A percentile compares a stretch with the other conserved stretches of the same genome.
phyloP scores from a whole-genome alignment of 805 yeast species.

The Candida xyloterini region DNA sequence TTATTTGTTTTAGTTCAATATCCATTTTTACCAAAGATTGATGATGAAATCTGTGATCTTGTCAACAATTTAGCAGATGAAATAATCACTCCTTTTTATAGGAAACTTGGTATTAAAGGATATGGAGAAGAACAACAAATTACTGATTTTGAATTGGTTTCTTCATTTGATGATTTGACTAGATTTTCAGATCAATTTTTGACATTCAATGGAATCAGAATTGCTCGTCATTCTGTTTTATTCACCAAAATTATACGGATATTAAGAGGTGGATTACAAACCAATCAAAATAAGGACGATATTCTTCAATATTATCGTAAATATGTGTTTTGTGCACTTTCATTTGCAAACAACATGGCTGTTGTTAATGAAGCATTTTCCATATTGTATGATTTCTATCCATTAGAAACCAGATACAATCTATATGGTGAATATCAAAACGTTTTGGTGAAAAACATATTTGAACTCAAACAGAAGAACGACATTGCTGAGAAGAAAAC shows the following conservation, averaged over 20 bases:
- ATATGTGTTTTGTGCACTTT: conserved; percentile 61
- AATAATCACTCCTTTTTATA: conserved; percentile 49
- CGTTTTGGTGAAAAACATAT: conserved; percentile 52
- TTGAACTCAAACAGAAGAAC: conserved; percentile 55
- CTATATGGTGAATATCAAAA: conserved; percentile 76
- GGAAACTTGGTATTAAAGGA: conserved; percentile 1
- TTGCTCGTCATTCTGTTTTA: conserved; percentile 47
- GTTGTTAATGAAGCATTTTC: conserved; percentile 58
- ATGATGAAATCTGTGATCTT: conserved; percentile 44
- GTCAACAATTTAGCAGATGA: conserved; percentile 49
- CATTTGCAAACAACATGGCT: conserved; percentile 53
- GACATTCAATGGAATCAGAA: conserved; percentile 50
- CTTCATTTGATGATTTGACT: conserved; percentile 43
- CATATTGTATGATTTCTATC: conserved; percentile 46
- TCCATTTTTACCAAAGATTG: conserved; percentile 59
- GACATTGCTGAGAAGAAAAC: conserved; percentile 75
- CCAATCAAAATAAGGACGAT: conserved; percentile 19
- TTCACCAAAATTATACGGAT: conserved; percentile 61
- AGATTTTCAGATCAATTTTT: conserved; percentile 42
- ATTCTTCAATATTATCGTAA: conserved; percentile 67
- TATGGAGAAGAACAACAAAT: conserved; percentile 24
- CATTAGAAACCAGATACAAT: conserved; percentile 65
- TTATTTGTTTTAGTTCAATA: conserved; percentile 54
- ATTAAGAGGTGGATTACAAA: conserved; percentile 39
- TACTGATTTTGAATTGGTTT: conserved; percentile 35